Base-by-base conservation (phyloP, 345 rosid genomes). In the Conringia planisiliqua region DNA sequence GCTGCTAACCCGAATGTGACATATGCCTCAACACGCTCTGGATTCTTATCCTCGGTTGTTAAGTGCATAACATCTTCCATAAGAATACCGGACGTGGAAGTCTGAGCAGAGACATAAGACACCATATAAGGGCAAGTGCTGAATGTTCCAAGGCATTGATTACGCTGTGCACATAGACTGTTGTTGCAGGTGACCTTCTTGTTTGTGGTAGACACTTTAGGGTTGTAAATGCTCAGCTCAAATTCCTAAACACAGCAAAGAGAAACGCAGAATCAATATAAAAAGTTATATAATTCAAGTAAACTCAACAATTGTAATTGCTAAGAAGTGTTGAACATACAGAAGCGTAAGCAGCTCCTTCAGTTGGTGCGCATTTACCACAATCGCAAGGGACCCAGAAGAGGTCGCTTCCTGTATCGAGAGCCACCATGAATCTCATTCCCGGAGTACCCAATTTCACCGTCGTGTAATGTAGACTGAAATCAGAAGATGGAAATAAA, bases 331-430 rank as follows among this genome's bases (percentile, higher is more conserved):
- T 55, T 24, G 27, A 51, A 61, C 87, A 39, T 87, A 92, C 93
- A 57, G 90, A 86, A 76, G 88, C 80, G 66, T 84, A 89, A 77
- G 75, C 43, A 14, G 92, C 59, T 44, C 87, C 86, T 68, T 85
- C 71, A 51, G 84, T 87, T 29, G 96, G 83, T 10, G 93, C 93
- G 62, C 96, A 91, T 82, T 78, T 79, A 77, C 79, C 85, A 57
- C 96, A 87, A 50, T 91, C 90, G 78, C 98, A 88, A 17, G 98
- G 97, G 39, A 94, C 95, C 96, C 98, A 91, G 59, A 89, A 91
- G 74, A 93, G 85, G 70, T 91, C 95, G 60, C 98, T 91, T 18
- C 97, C 92, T 0, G 96, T 86, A 72, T 88, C 98, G 20, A 88
- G 91, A 2, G 97, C 97, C 88, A 87, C 96, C 89, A 88, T 81